Conservation (phyloP, 1,139 yeast genomes). For the Suhomyces chickasaworum region DNA sequence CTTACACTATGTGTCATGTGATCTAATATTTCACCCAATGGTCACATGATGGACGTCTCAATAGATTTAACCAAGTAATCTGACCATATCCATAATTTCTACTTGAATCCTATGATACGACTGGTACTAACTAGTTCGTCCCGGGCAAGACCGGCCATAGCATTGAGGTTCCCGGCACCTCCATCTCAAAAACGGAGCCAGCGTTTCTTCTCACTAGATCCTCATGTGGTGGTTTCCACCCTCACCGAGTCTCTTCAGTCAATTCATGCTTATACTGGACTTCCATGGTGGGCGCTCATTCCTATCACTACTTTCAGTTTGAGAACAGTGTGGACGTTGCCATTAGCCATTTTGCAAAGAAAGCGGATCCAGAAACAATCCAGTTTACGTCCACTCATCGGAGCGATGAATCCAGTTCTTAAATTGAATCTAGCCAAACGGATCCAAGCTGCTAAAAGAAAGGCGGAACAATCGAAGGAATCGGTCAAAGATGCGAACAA, state of each 20-base stretch:
- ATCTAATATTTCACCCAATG: too few relatives aligned
- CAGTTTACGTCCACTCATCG: constrained; percentile 63
- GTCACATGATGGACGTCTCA: not conserved
- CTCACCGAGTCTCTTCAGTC: constrained; percentile 49
- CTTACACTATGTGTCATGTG: too few relatives aligned
- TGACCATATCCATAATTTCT: not conserved
- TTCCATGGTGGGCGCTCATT: constrained; percentile 84
- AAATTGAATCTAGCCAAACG: constrained; percentile 69
- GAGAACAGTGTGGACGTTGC: constrained; percentile 69
- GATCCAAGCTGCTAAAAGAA: constrained; percentile 41
- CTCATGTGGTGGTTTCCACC: constrained; percentile 28
- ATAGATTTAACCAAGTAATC: not conserved
- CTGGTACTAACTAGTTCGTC: not conserved
- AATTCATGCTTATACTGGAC: constrained; percentile 55
- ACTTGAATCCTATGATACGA: constrained; percentile 2
- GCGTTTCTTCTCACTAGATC: constrained; percentile 17
- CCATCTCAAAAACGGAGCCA: not conserved
- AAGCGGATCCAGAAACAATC: constrained; percentile 70
- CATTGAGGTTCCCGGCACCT: not conserved
- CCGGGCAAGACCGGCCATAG: not conserved
- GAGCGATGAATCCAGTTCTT: constrained; percentile 76
- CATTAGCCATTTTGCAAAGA: constrained; percentile 75
- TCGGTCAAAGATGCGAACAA: constrained; percentile 5
- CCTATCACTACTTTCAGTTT: constrained; percentile 72
- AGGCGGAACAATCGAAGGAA: constrained; percentile 24